Conservation (phyloP, 192 early-diverging fungal genomes). For the Chytriomyces sp. region DNA sequence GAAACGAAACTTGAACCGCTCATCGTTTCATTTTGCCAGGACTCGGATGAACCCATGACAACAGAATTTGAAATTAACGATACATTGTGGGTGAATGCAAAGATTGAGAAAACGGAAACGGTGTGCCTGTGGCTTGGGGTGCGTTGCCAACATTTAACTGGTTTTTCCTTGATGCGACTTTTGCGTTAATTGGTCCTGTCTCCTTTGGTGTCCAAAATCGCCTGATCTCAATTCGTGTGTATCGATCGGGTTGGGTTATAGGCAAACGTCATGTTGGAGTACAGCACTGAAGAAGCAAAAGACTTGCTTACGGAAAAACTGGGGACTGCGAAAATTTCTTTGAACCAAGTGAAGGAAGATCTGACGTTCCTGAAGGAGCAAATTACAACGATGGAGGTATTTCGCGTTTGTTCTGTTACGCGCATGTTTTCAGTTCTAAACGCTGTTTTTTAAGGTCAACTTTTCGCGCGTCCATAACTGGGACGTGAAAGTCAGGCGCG, state of each 20-base stretch:
- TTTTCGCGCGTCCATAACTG: slow-evolving; percentile 97
- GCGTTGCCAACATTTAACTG: slow-evolving; percentile 33
- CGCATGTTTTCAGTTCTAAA: not conserved
- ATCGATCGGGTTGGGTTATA: slow-evolving; percentile 35
- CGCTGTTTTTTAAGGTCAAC: slow-evolving; percentile 40
- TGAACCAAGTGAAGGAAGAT: slow-evolving; percentile 85
- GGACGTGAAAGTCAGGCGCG: slow-evolving; percentile 87
- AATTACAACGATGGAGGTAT: slow-evolving; percentile 98
- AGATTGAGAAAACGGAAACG: slow-evolving; percentile 72
- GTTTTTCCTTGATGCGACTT: not conserved
- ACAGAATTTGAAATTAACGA: slow-evolving; percentile 94
- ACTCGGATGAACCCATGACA: slow-evolving; percentile 70
- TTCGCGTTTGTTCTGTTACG: not conserved
- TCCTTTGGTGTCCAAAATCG: not conserved
- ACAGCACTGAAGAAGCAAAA: slow-evolving; percentile 84
- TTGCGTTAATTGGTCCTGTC: not conserved
- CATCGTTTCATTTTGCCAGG: slow-evolving; percentile 35
- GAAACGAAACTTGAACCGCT: slow-evolving; percentile 3
- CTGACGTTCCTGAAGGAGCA: slow-evolving; percentile 92
- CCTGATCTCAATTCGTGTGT: not conserved
- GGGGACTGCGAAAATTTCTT: slow-evolving; percentile 68
- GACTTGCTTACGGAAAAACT: slow-evolving; percentile 80
- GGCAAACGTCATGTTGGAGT: slow-evolving; percentile 99
- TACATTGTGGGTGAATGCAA: slow-evolving; percentile 88
- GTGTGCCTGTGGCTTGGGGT: slow-evolving; percentile 97